Base-by-base conservation (phyloP, 1,284 basidiomycete genomes). In the Laetiporus sulphureus region DNA sequence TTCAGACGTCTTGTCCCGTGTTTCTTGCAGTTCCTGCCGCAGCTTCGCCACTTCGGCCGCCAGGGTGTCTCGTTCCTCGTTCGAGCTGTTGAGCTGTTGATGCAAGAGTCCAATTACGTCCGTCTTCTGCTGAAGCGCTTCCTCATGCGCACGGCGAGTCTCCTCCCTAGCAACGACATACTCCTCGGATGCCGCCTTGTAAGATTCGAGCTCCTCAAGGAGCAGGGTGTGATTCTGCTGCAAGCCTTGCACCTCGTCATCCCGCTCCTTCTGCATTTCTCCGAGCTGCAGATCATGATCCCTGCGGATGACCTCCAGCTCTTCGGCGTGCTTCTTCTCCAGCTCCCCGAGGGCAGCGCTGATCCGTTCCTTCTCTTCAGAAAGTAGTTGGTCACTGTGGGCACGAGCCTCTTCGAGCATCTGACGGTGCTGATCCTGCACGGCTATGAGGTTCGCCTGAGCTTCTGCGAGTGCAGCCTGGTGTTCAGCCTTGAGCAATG, bases 181-280 rank as follows among this genome's bases (percentile, higher is more conserved):
- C 50, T 87, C 77, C 40, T 75, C 70, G 8, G 75, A 69, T 3
- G 77, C 72, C 32, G 67, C 68, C 56, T 82, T 82, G 60, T 82
- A 72, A 2, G 76, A 67, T 45, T 77, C 75, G 5, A 85, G 62
- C 54, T 90, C 78, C 45, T 81, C 69, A 4, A 69, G 54, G 24
- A 88, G 67, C 7, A 73, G 49, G 16, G 77, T 73, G 29, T 73
- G 73, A 38, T 79, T 72, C 48, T 70, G 69, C 34, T 64, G 66
- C 38, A 80, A 62, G 2, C 61, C 59, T 20, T 65, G 52, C 36
- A 76, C 69, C 38, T 55, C 57, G 40, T 56, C 55, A 31, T 69
- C 61, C 19, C 68, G 47, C 44, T 63, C 63, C 49, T 45, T 77
- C 71, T 41, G 63, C 4, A 85, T 61, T 54, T 89, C 78, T 45